Evolutionary conservation across 31 red algal genomes (phyloP).

Genomic region (Porphyra umbilicalis): DNA sequence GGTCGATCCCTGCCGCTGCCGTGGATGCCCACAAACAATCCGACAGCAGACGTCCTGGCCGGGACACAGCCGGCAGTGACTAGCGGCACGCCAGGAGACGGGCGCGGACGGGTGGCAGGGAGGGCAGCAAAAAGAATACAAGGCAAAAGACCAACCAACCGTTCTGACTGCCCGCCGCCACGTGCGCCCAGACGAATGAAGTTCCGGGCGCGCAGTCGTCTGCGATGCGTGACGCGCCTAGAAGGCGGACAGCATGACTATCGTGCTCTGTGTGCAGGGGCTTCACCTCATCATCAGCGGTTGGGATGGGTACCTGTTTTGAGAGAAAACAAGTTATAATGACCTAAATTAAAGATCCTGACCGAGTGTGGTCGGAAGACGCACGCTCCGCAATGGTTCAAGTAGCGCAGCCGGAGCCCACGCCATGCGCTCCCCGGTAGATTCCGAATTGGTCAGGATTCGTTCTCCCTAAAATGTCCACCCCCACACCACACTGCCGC

Average conservation of each 20-base stretch:
- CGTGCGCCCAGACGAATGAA: neutral
- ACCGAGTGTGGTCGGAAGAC: neutral
- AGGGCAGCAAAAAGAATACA: neutral
- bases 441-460: no score
- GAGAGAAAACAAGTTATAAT: neutral
- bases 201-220: neutral
- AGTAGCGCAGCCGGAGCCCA: neutral
- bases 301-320: conserved; percentile 1
- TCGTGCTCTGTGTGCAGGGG: neutral
- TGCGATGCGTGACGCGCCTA: neutral
- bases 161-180: neutral
- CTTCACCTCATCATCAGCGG: neutral
- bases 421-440: no score
- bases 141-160: neutral
- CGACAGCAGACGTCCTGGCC: no score
- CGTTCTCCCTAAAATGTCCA: no score
- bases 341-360: conserved; percentile 1
- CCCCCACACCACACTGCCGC: no score
- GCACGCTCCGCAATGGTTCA: no score
- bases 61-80: no score
- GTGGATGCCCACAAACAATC: no score
- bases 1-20: no score
- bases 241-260: neutral
- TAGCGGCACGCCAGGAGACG: no score
- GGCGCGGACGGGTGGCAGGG: no score